These are phyloP conservation scores for Puccinellia tenuiflora DNA, from an alignment of 176 grass and related monocot species.

Conservation along the genomic window DNA sequence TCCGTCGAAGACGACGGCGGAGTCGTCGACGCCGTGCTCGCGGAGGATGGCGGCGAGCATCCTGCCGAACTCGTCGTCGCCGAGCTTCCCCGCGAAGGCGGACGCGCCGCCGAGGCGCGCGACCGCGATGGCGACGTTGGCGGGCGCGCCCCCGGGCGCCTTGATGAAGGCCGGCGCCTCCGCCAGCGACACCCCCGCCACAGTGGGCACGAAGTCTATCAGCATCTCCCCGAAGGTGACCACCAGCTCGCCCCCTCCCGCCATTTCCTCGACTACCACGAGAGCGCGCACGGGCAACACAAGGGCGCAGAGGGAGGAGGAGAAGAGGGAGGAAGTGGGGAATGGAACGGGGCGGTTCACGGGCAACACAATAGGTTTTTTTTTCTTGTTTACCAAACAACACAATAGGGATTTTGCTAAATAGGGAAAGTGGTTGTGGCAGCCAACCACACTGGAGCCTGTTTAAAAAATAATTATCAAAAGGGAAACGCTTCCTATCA, in stretches of 20 bases:
- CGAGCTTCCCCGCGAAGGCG: constrained; percentile 95
- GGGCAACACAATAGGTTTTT: no score
- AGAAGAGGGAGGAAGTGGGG: no score
- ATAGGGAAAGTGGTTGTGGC: no score
- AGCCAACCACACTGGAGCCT: no score
- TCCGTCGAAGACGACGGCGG: constrained; percentile 76
- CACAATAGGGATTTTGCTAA: no score
- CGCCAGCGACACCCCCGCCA: constrained; percentile 76
- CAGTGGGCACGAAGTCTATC: constrained; percentile 96
- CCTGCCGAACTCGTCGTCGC: constrained; percentile 93
- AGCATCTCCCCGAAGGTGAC: constrained; percentile 99
- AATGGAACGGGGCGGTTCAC: neutral
- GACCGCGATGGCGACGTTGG: constrained; percentile 95
- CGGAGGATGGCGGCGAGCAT: constrained; percentile 96
- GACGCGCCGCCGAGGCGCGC: constrained; percentile 62
- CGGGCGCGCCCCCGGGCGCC: constrained; percentile 84
- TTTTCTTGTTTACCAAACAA: no score
- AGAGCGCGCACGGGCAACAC: neutral
- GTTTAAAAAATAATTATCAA: no score
- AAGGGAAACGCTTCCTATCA: no score
- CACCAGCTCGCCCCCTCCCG: constrained; percentile 39
- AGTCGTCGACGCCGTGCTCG: constrained; percentile 70
- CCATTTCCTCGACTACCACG: constrained; percentile 27
- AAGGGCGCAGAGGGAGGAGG: neutral
- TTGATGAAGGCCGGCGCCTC: constrained; percentile 95